A percentile compares a stretch with the other conserved stretches of the same genome.
These are phyloP conservation scores for Aspergillus bertholletiae DNA, from an alignment of 495 filamentous ascomycete genomes.

Conservation along the genomic window DNA sequence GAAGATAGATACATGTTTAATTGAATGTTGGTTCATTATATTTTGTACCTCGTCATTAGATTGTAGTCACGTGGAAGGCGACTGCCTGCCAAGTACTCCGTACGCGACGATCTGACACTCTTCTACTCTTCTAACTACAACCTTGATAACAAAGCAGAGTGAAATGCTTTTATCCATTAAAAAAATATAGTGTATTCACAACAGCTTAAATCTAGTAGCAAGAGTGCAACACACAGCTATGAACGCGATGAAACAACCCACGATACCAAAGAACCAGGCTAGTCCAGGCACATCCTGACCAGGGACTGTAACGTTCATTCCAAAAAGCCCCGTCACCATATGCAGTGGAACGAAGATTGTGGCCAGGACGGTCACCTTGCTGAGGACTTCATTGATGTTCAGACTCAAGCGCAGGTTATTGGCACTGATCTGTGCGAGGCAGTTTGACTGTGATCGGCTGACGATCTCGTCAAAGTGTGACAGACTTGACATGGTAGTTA, in stretches of 20 bases:
- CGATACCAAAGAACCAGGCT: constrained; percentile 72
- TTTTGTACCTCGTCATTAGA: too few relatives aligned
- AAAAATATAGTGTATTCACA: too few relatives aligned
- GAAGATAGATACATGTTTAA: too few relatives aligned
- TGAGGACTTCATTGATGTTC: constrained; percentile 68
- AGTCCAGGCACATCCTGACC: constrained; percentile 53
- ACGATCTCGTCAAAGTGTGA: constrained; percentile 93
- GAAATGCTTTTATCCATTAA: too few relatives aligned
- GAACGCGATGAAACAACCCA: constrained; percentile 60
- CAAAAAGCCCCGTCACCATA: constrained; percentile 85
- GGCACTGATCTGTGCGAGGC: constrained; percentile 85
- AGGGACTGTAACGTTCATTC: constrained; percentile 91
- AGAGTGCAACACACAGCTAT: constrained; percentile 43
- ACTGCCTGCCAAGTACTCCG: too few relatives aligned
- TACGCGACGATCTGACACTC: too few relatives aligned
- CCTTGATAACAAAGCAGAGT: too few relatives aligned
- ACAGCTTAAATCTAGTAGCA: constrained; percentile 29
- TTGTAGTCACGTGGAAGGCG: too few relatives aligned
- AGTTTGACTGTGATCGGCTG: constrained; percentile 82
- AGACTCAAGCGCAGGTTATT: constrained; percentile 76
- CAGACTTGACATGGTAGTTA: constrained; percentile 89
- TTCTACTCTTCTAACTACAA: too few relatives aligned
- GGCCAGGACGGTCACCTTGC: constrained; percentile 89
- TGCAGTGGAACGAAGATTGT: constrained; percentile 92
- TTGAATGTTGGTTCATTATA: too few relatives aligned